Percentiles rank a stretch among this genome's conserved stretches.
These are phyloP conservation scores for Candida montana DNA, from an alignment of 805 yeast species.

Conservation along the genomic window DNA sequence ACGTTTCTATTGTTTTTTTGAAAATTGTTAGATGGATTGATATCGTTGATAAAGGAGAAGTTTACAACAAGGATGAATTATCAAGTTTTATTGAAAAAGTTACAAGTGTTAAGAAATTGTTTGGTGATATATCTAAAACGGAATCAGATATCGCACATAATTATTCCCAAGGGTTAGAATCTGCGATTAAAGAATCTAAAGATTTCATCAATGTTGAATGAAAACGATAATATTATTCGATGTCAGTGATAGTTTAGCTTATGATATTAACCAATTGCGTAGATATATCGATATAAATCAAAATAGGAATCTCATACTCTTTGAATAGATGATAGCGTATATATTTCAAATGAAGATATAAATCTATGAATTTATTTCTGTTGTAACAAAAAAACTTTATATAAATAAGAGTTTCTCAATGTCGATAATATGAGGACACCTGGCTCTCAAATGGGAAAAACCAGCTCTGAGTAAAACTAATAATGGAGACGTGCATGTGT, in stretches of 20 bases:
- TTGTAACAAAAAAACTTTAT: background rate
- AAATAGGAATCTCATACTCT: no score
- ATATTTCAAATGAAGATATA: background rate
- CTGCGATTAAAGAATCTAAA: slow-evolving; percentile 4
- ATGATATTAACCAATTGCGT: no score
- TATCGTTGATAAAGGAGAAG: slow-evolving; percentile 13
- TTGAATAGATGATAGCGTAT: background rate
- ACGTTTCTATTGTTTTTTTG: slow-evolving; percentile 19
- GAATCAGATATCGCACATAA: slow-evolving; percentile 19
- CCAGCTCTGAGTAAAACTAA: no score
- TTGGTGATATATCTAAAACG: slow-evolving; percentile 14
- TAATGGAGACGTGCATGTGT: background rate
- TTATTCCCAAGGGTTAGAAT: slow-evolving; percentile 16
- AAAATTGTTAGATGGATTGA: slow-evolving; percentile 22
- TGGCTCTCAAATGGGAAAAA: no score
- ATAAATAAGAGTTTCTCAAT: background rate
- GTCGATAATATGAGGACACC: no score
- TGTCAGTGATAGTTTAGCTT: no score
- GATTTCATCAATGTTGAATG: slow-evolving; percentile 5
- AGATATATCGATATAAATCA: no score
- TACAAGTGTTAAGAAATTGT: slow-evolving; percentile 13
- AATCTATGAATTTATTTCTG: background rate
- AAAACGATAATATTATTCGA: no score
- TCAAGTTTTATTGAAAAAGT: slow-evolving; percentile 17
- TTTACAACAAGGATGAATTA: slow-evolving; percentile 17